Conservation (phyloP, 768 basidiomycete genomes). For the Calocybe indica region DNA sequence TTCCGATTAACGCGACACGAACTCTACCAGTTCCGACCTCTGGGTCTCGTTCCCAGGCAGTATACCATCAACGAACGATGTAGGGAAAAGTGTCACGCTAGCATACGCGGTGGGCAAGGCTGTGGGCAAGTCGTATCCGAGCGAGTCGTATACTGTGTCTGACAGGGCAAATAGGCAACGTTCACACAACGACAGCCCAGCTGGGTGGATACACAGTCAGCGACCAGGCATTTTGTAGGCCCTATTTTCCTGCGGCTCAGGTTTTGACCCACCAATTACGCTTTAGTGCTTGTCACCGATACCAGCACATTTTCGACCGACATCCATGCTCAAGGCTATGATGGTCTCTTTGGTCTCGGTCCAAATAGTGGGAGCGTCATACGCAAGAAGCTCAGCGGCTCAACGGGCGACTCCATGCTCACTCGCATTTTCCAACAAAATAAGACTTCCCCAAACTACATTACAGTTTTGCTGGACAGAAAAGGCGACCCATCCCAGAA, state of each 20-base stretch:
- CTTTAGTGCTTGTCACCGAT: conserved; percentile 55
- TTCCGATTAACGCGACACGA: background rate
- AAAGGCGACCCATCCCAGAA: conserved; percentile 44
- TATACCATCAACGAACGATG: conserved; percentile 45
- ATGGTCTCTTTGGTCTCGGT: conserved; percentile 75
- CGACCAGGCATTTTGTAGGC: conserved; percentile 65
- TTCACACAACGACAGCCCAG: conserved; percentile 44
- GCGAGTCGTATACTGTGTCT: background rate
- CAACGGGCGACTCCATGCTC: conserved; percentile 51
- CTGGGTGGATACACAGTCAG: conserved; percentile 54
- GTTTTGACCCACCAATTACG: background rate
- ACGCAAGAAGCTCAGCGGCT: conserved; percentile 43
- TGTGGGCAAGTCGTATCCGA: conserved; percentile 31
- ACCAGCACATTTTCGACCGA: conserved; percentile 59
- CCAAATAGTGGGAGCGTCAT: conserved; percentile 68
- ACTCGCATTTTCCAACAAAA: conserved; percentile 62
- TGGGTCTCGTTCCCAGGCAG: conserved; percentile 54
- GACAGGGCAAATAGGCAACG: conserved; percentile 35
- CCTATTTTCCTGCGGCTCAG: conserved; percentile 1
- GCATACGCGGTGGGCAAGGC: conserved; percentile 69
- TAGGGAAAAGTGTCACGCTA: conserved; percentile 50
- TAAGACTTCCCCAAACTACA: conserved; percentile 51
- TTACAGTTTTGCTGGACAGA: conserved; percentile 65
- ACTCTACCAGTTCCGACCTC: conserved; percentile 54
- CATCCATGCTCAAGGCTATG: conserved; percentile 55